Evolutionary conservation across 208 protist species (phyloP), one percentile per base, ranked within the genome.

Genomic region (Acanthamoeba royreba): DNA sequence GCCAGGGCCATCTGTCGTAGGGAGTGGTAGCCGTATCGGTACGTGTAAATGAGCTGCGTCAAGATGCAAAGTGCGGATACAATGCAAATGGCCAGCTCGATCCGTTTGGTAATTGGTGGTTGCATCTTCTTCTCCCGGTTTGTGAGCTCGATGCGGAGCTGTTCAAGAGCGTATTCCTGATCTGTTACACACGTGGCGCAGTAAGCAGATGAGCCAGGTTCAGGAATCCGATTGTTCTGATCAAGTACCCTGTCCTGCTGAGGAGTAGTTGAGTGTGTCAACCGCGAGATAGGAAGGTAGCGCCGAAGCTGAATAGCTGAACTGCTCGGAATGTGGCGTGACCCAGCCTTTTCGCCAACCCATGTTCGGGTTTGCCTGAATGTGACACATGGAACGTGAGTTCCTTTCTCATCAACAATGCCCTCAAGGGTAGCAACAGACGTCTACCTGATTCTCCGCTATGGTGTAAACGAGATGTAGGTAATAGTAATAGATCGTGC

Each of bases 11-110:
- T 72, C 33, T 92, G 87, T 2, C 47, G 52, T 4, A 43, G 52
- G 15, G 87, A 92, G 28, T 92, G 87, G 33, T 92, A 92, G n/a
- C 87, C 87, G 35, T 92, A 92, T 55, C 87, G 63, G 28, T 92
- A 92, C 28, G 87, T 92, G 40, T 72, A 81, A 17, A 92, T 1
- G 61, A 92, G 87, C 87, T 92, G 87, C 3, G 25, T 49, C 35
- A 35, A 19, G n/a, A 92, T 7, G 33, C 79, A 42, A 22, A 88
- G 45, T 22, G 69, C 38, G 33, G 46, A 43, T 17, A 22, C 83
- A 42, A 58, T 11, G 0, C 83, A 66, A 35, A 90, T 35, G 19
- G 33, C 83, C 11, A 66, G n/a, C 0, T 35, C 33, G 1, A 66
- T 22, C 55, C 83, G 31, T 47, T 90, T 46, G 25, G n/a, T 43